phyloP scores from a whole-genome alignment of 1,284 basidiomycete genomes.

The Irpex sp. region DNA sequence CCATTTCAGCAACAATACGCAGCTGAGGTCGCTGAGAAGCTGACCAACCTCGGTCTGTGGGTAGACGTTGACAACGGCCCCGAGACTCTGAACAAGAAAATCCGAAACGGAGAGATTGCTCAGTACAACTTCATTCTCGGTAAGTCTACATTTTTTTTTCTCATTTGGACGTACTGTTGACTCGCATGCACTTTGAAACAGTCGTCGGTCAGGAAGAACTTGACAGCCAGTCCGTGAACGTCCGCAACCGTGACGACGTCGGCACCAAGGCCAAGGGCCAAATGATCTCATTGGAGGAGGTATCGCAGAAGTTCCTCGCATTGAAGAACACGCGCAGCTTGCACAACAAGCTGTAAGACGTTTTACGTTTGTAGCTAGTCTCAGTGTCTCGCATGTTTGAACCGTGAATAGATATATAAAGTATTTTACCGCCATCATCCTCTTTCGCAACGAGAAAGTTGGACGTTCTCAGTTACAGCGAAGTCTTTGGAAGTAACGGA shows the following conservation, averaged over 20 bases:
- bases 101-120: slow-evolving; percentile 87
- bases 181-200: slow-evolving; percentile 25
- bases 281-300: slow-evolving; percentile 64
- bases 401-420: not conserved
- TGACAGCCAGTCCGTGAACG: slow-evolving; percentile 84
- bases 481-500: too few relatives aligned
- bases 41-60: slow-evolving; percentile 75
- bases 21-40: slow-evolving; percentile 66
- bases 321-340: slow-evolving; percentile 65
- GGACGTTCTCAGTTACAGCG: too few relatives aligned
- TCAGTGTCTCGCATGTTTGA: not conserved
- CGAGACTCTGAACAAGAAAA: slow-evolving; percentile 96
- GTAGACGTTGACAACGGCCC: slow-evolving; percentile 92
- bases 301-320: slow-evolving; percentile 58
- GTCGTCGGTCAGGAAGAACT: slow-evolving; percentile 95
- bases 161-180: not conserved
- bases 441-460: too few relatives aligned
- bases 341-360: slow-evolving; percentile 44
- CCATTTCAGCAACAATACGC: slow-evolving; percentile 87
- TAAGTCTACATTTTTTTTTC: slow-evolving; percentile 34
- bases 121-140: slow-evolving; percentile 98
- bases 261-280: slow-evolving; percentile 76
- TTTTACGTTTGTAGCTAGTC: not conserved
- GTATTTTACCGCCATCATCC: too few relatives aligned
- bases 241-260: slow-evolving; percentile 91